A percentile compares a stretch with the other conserved stretches of the same genome.
phyloP scores from a whole-genome alignment of 305 asterid genomes.

The Fraxinus xanthoxyloides region DNA sequence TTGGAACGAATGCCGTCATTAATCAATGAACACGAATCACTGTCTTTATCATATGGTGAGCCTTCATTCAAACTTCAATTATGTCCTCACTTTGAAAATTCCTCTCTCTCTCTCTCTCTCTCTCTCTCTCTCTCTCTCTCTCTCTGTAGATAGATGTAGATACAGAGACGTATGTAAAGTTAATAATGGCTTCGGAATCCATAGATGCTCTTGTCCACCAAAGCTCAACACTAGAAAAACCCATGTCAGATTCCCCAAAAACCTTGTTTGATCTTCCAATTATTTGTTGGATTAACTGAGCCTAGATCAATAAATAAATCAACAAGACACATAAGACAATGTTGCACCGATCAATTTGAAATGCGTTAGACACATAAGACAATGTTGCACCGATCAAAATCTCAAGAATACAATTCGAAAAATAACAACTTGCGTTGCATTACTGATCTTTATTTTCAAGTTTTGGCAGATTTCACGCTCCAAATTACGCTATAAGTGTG shows the following conservation, averaged over 20 bases:
- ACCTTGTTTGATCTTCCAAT: conserved; percentile 44
- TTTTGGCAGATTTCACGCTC: too few species aligned
- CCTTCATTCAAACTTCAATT: conserved; percentile 18
- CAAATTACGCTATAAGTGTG: too few species aligned
- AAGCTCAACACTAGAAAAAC: background rate
- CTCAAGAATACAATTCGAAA: too few species aligned
- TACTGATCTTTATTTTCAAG: too few species aligned
- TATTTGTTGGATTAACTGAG: too few species aligned
- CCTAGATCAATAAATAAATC: too few species aligned
- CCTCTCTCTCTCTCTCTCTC: conserved; percentile 15
- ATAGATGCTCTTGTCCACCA: background rate
- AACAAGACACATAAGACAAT: too few species aligned
- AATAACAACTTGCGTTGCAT: too few species aligned
- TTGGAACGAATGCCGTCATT: background rate
- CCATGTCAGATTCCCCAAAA: conserved; percentile 22
- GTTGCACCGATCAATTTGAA: too few species aligned
- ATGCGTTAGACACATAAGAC: too few species aligned
- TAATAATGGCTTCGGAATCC: conserved; percentile 21
- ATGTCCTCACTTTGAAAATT: conserved; percentile 19
- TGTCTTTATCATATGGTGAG: conserved; percentile 29
- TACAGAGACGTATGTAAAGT: too few species aligned
- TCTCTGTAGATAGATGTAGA: background rate
- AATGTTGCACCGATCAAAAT: too few species aligned
- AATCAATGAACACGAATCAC: conserved; percentile 2
- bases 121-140: background rate